phyloP scores from a whole-genome alignment of 2,329 filamentous ascomycete species.

The Fusarium decemcellulare region DNA sequence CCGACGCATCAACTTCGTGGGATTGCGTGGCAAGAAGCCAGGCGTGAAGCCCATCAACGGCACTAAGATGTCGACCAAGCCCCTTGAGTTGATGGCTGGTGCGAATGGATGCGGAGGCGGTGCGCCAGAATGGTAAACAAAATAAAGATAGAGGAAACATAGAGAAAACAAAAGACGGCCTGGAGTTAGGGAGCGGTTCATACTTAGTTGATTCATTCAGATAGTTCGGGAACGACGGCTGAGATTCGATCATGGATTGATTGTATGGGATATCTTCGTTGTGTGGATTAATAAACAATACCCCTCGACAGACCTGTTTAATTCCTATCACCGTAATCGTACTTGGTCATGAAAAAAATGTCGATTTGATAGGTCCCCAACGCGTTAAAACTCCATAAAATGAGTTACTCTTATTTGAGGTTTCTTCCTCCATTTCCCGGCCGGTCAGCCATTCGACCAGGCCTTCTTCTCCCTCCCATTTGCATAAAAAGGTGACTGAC shows the following conservation, averaged over 20 bases:
- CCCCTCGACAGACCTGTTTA: slow-evolving; percentile 16
- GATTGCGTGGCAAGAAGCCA: slow-evolving; percentile 59
- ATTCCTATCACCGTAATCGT: slow-evolving; percentile 18
- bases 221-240: neutral
- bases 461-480: neutral
- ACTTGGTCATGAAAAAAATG: slow-evolving; percentile 1
- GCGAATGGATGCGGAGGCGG: slow-evolving; percentile 56
- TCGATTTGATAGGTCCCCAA: slow-evolving; percentile 15
- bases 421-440: slow-evolving; percentile 1
- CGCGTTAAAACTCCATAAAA: slow-evolving; percentile 11
- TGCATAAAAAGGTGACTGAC: neutral
- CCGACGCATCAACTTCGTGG: slow-evolving; percentile 60
- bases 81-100: slow-evolving; percentile 55
- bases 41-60: slow-evolving; percentile 53
- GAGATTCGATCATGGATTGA: slow-evolving; percentile 29
- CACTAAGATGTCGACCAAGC: slow-evolving; percentile 52
- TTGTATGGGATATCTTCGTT: slow-evolving; percentile 24
- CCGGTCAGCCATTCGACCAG: neutral
- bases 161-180: slow-evolving; percentile 4
- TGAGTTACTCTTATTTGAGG: slow-evolving; percentile 5
- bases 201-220: slow-evolving; percentile 2
- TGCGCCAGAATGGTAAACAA: slow-evolving; percentile 62
- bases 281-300: slow-evolving; percentile 30
- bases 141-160: slow-evolving; percentile 8
- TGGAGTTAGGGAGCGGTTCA: slow-evolving; percentile 26